Base-by-base conservation (phyloP, 73 alveolate genomes). In the Stentor roeselii region DNA sequence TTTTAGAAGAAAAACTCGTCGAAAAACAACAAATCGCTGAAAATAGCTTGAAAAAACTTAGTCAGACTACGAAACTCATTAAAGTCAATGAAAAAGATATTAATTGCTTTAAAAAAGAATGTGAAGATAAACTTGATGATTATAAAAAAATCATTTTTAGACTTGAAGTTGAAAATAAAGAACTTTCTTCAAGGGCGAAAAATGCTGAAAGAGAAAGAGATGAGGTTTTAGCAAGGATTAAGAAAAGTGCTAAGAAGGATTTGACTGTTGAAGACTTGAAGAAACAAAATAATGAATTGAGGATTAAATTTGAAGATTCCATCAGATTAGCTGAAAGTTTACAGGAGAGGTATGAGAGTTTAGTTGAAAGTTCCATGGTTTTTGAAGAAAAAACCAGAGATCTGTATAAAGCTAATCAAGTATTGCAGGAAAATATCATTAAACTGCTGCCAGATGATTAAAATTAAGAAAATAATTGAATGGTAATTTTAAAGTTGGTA, bases 341-440 rank as follows among this genome's bases (percentile, higher is more conserved):
- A 1, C 80, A 67, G 37, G 50, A 27, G 80, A 67, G 37, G 34
- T 67, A 67, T 67, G 80, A 67, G 11, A 21, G 27, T 1, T 2
- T 67, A 34, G 80, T 32, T 27, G 80, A 67, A 67, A 30, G 50
- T 27, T 67, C 80, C 11, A 32, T 27, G 34, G 80, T 67, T 1
- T 67, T 67, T 67, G 80, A 67, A 67, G 80, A 67, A 67, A 67
- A 67, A 34, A 67, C 80, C 37, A n/a, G 80, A 21, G 80, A 67
- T 30, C 34, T 67, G 37, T 67, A 67, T 67, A 32, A 67, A 40
- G 80, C 80, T 21, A 67, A 67, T 67, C 80, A 67, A 67, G 37
- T 11, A 1, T 67, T 67, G 42, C 80, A 67, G 80, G 80, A 67
- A 1, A 67, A 67, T 67, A 21, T 67, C 21, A 30, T 67, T 14